Base-by-base conservation (phyloP, 2,329 filamentous ascomycete genomes). In the Fusarium stilboides region DNA sequence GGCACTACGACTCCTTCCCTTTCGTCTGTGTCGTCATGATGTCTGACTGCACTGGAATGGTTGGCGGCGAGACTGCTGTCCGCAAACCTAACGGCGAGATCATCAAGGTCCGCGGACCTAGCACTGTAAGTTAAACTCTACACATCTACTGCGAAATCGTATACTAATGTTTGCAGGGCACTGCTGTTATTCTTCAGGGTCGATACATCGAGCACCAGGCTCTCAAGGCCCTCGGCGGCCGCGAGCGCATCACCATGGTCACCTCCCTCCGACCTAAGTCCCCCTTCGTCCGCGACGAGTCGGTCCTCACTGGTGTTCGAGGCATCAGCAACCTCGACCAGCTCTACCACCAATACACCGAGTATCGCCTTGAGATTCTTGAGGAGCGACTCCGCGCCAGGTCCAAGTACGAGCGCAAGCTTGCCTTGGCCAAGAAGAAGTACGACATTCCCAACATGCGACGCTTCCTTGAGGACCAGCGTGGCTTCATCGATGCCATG, bases 161-260 rank as follows among this genome's bases (percentile, higher is more conserved):
- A 31, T 13, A 31, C 28, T 31, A 5, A 31, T 31, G 28, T 31
- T 13, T 13, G 28, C 28, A 31, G 87, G 89, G 88, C 17, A 87
- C 84, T 52, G 88, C 86, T 7, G 87, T 91, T 3, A 82, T 91
- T 13, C 80, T 91, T 50, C 89, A 91, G 76, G 89, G 89, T 19
- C 83, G 88, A 24, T 90, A 91, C 78, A 90, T 91, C 63, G 85
- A 88, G 68, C 89, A 91, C 74, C 84, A 88, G 68, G 89, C 88
- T 3, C 81, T 90, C 19, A 84, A 84, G 17, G 85, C 88, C 8
- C 77, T 87, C 4, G 87, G 88, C 19, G 82, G 82, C 15, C 83
- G 83, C n/a, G 89, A 91, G 75, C 86, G 89, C 37, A 90, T 91
- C 77, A 87, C 83, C 47, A 88, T 89, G 80, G 88, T 91, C 50